Conservation (phyloP, 768 basidiomycete genomes). For the Pleurotus tuoliensis region DNA sequence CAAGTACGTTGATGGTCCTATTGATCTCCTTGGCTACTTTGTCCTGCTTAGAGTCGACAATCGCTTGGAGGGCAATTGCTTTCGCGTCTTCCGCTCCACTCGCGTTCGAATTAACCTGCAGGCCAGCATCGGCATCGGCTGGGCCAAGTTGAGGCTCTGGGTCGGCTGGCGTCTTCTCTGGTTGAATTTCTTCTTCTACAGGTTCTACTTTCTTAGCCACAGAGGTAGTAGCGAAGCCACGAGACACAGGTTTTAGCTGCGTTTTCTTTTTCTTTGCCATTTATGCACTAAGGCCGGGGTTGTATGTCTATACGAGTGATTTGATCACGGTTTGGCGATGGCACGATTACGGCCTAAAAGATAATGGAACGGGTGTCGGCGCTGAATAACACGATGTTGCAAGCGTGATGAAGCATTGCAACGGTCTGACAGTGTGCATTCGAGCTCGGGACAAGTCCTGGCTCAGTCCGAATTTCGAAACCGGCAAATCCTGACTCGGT, state of each 20-base stretch:
- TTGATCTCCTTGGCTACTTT: conserved; percentile 84
- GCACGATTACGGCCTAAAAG: too few relatives aligned
- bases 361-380: neutral
- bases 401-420: neutral
- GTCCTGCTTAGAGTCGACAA: conserved; percentile 83
- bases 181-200: conserved; percentile 20
- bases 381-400: neutral
- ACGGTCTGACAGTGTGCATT: neutral
- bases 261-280: conserved; percentile 89
- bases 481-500: neutral
- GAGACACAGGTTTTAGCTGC: conserved; percentile 66
- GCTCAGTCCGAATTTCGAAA: too few relatives aligned
- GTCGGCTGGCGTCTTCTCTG: conserved; percentile 27
- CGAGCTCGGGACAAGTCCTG: too few relatives aligned
- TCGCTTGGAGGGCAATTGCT: conserved; percentile 58
- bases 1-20: conserved; percentile 58
- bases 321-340: too few relatives aligned
- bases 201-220: conserved; percentile 68
- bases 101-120: conserved; percentile 18
- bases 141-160: conserved; percentile 5
- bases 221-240: conserved; percentile 81
- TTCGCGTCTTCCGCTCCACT: conserved; percentile 37
- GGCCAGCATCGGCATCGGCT: conserved; percentile 5
- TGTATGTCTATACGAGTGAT: too few relatives aligned
- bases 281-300: neutral